Evolutionary conservation across 2,329 filamentous ascomycete species (phyloP).

Genomic region (Diaporthe australafricana): DNA sequence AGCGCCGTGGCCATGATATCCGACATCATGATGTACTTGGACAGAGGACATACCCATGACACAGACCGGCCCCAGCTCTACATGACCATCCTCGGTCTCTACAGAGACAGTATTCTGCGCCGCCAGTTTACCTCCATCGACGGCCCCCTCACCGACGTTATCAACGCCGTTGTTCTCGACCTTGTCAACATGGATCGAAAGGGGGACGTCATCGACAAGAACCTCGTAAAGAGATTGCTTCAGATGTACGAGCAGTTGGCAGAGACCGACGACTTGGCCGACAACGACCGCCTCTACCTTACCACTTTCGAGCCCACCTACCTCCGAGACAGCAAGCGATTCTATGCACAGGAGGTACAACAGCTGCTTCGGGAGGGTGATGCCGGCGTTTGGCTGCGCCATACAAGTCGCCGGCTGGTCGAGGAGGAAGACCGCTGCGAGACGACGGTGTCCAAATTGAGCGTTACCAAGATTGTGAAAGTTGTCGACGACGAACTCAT

Average conservation of each 20-base stretch:
- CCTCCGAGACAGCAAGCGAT: constrained; percentile 74
- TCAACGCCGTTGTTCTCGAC: constrained; percentile 86
- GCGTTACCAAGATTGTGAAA: constrained; percentile 76
- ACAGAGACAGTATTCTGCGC: constrained; percentile 85
- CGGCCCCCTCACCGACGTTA: constrained; percentile 73
- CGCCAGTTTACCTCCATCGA: constrained; percentile 51
- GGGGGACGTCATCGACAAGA: constrained; percentile 88
- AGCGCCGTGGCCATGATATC: constrained; percentile 96
- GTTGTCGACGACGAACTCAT: constrained; percentile 89
- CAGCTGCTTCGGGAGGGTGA: constrained; percentile 81
- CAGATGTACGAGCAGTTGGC: constrained; percentile 93
- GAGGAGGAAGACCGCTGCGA: constrained; percentile 88
- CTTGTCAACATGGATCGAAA: constrained; percentile 93
- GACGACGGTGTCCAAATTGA: constrained; percentile 81
- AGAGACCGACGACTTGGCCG: constrained; percentile 81
- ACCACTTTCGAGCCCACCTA: constrained; percentile 86
- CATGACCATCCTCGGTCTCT: constrained; percentile 85
- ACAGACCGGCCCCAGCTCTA: constrained; percentile 79
- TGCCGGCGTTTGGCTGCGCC: constrained; percentile 83
- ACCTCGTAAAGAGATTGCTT: constrained; percentile 83
- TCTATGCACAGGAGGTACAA: constrained; percentile 82
- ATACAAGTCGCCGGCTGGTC: constrained; percentile 77
- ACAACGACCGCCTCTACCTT: constrained; percentile 84
- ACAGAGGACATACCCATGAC: constrained; percentile 84
- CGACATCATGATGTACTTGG: constrained; percentile 97